Percentiles rank a stretch among this genome's conserved stretches.
Conservation (phyloP, 1,284 basidiomycete genomes). For the Heliocybe sulcata region DNA sequence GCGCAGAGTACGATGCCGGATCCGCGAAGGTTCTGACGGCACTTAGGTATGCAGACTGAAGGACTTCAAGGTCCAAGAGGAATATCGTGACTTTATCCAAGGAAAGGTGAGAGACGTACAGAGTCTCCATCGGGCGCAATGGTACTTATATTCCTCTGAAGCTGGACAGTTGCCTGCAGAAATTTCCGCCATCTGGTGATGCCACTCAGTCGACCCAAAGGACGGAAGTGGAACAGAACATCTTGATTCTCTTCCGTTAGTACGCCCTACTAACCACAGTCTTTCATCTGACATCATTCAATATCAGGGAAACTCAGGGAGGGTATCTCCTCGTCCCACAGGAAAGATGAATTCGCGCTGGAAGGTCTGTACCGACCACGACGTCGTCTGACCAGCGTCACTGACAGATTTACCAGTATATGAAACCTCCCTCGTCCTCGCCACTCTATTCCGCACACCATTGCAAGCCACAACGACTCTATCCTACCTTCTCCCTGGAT, state of each 20-base stretch:
- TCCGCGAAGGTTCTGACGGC: slow-evolving; percentile 15
- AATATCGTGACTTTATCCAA: slow-evolving; percentile 56
- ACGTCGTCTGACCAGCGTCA: background rate
- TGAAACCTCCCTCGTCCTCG: slow-evolving; percentile 62
- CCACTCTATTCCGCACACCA: slow-evolving; percentile 49
- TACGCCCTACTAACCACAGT: slow-evolving; percentile 5
- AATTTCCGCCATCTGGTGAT: slow-evolving; percentile 19
- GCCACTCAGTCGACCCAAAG: slow-evolving; percentile 26
- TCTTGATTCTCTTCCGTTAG: slow-evolving; percentile 63
- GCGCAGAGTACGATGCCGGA: slow-evolving; percentile 5
- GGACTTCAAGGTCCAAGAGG: slow-evolving; percentile 46
- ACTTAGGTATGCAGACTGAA: slow-evolving; percentile 43
- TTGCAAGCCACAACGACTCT: slow-evolving; percentile 53
- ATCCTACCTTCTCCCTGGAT: slow-evolving; percentile 43
- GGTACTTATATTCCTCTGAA: slow-evolving; percentile 16
- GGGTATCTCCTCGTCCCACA: slow-evolving; percentile 51
- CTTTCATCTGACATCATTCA: background rate
- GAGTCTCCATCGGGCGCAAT: background rate
- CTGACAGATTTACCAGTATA: slow-evolving; percentile 38
- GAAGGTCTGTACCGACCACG: slow-evolving; percentile 41
- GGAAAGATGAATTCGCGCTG: slow-evolving; percentile 49
- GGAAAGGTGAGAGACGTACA: slow-evolving; percentile 40
- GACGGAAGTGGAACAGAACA: slow-evolving; percentile 50
- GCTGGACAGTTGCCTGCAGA: slow-evolving; percentile 39
- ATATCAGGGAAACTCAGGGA: slow-evolving; percentile 63